These are phyloP conservation scores for Zygosaccharomyces bailii DNA, from an alignment of 805 yeast species.

Conservation along the genomic window DNA sequence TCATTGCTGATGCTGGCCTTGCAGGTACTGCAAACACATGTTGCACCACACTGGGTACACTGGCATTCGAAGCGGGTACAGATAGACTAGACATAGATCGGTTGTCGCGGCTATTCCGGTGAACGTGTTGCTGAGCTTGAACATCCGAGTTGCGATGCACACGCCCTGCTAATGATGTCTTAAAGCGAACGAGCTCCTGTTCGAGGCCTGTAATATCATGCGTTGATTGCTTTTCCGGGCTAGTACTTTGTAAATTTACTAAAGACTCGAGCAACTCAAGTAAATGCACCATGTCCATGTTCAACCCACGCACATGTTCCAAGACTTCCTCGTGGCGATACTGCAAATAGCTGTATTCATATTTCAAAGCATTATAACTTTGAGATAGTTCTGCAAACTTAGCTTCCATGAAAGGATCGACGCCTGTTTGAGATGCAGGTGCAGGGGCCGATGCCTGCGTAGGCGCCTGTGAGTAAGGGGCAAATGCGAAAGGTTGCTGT, in stretches of 20 bases:
- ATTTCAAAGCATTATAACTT: slow-evolving; percentile 38
- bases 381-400: slow-evolving; percentile 39
- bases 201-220: slow-evolving; percentile 13
- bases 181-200: slow-evolving; percentile 16
- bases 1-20: slow-evolving; percentile 10
- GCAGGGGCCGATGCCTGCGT: not conserved
- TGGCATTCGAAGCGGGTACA: slow-evolving; percentile 7
- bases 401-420: slow-evolving; percentile 8
- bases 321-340: slow-evolving; percentile 46
- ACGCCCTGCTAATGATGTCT: slow-evolving; percentile 7
- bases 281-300: slow-evolving; percentile 50
- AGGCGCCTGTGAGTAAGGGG: slow-evolving; percentile 11
- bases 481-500: slow-evolving; percentile 11
- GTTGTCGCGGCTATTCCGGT: slow-evolving; percentile 6
- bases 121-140: slow-evolving; percentile 15
- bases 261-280: slow-evolving; percentile 44
- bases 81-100: slow-evolving; percentile 13
- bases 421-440: not conserved
- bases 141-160: slow-evolving; percentile 11
- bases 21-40: slow-evolving; percentile 17
- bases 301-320: slow-evolving; percentile 48
- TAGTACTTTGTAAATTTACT: slow-evolving; percentile 10
- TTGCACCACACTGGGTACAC: slow-evolving; percentile 12
- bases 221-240: slow-evolving; percentile 9
- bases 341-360: slow-evolving; percentile 43